Base-by-base conservation (phyloP, 2,329 filamentous ascomycete species). In the Cladosporium sp. region DNA sequence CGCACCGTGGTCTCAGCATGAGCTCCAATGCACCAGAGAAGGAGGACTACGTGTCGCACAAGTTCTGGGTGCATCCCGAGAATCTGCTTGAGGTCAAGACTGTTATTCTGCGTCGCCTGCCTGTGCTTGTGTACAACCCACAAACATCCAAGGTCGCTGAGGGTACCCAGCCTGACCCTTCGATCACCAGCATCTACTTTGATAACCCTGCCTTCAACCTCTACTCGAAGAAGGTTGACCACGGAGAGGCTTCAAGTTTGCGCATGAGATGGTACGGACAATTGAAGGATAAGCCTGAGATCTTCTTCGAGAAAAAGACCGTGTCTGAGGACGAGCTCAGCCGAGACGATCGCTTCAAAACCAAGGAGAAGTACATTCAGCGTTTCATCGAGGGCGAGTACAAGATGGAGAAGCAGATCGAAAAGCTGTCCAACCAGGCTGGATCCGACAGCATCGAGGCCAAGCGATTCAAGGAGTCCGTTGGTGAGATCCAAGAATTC, bases 21-120 rank as follows among this genome's bases (percentile, higher is more conserved):
- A 61, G 53, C 55, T 62, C 63, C 44, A 36, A 24, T 24, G 17
- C 12, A 28, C 36, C 57, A 15, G 56, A 61, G 12, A 65, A 63
- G 34, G 66, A 70, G 47, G 67, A 70, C 49, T 71, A 71, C 53
- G 61, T 63, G 19, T 67, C 65, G 57, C 63, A 70, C 62, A 71
- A 70, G 57, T 71, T 96, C 78, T 99, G 94, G 94, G 88, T 99
- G 5, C 94, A 99, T 72, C 83, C 86, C 32, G 94, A 99, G 68
- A 97, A 99, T 74, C 80, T 97, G 25, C 85, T 97, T 65, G 94
- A 99, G 77, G 91, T 97, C 71, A 97, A 97, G 81, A 97, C 94
- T 4, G 86, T 91, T 68, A 95, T 99, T 61, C 83, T 97, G 32
- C 90, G 94, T 61, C 90, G 90, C 58, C 82, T 99, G 20, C 94